These are phyloP conservation scores for Fusarium siculi DNA, from an alignment of 2,329 filamentous ascomycete species.

Conservation along the genomic window DNA sequence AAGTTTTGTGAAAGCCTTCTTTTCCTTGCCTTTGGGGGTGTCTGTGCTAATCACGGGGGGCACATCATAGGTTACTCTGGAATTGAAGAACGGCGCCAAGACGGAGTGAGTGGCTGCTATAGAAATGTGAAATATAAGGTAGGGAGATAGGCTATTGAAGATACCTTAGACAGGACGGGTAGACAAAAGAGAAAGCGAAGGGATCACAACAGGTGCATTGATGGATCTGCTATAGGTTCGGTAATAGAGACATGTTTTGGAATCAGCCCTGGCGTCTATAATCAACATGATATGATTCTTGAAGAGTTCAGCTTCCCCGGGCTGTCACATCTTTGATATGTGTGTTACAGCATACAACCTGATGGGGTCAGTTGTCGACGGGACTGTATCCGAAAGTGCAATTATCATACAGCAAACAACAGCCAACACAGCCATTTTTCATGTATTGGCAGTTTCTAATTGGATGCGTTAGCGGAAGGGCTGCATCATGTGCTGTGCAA, in stretches of 20 bases:
- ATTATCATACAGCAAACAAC: background rate
- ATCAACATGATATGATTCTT: background rate
- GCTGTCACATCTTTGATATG: background rate
- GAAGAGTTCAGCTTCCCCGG: background rate
- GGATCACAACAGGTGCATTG: background rate
- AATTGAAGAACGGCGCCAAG: constrained; percentile 41
- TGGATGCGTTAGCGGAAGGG: background rate
- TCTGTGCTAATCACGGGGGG: background rate
- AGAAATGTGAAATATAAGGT: background rate
- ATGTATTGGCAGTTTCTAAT: background rate
- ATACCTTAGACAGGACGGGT: background rate
- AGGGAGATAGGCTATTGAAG: constrained; percentile 7
- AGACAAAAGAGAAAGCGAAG: constrained; percentile 16
- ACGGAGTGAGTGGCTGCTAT: constrained; percentile 13
- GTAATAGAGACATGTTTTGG: constrained; percentile 1
- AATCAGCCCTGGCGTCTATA: background rate
- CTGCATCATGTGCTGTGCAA: constrained; percentile 16
- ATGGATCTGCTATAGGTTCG: background rate
- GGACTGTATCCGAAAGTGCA: background rate
- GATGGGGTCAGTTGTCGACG: background rate
- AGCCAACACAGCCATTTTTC: background rate
- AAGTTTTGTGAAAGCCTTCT: constrained; percentile 38
- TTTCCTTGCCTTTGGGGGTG: background rate
- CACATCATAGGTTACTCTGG: constrained; percentile 40
- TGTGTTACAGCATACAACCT: background rate